Conservation (phyloP, 805 yeast genomes). For the Candida morakotiae region DNA sequence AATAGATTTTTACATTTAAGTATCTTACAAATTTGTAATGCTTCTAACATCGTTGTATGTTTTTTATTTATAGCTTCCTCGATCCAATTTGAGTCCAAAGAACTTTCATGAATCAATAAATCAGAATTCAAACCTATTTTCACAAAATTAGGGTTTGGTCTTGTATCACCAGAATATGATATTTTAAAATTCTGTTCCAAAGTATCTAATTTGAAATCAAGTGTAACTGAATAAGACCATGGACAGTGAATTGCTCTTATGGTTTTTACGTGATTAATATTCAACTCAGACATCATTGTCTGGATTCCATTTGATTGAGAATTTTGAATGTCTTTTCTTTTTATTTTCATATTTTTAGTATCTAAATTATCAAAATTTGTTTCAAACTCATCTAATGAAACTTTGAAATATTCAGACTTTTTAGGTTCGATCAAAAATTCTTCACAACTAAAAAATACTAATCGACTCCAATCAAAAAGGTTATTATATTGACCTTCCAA, state of each 20-base stretch:
- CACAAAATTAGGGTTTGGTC: slow-evolving; percentile 70
- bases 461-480: slow-evolving; percentile 32
- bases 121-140: slow-evolving; percentile 65
- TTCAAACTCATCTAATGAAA: slow-evolving; percentile 29
- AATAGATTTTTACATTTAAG: slow-evolving; percentile 74
- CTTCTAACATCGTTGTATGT: slow-evolving; percentile 89
- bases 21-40: slow-evolving; percentile 59
- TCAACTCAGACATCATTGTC: slow-evolving; percentile 37
- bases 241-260: slow-evolving; percentile 84
- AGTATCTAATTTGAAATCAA: slow-evolving; percentile 43
- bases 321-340: slow-evolving; percentile 21
- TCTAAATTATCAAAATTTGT: slow-evolving; percentile 22
- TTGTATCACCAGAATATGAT: slow-evolving; percentile 92
- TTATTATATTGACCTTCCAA: slow-evolving; percentile 34
- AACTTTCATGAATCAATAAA: slow-evolving; percentile 87
- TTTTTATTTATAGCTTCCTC: slow-evolving; percentile 78
- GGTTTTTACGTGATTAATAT: slow-evolving; percentile 45
- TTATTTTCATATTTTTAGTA: slow-evolving; percentile 10
- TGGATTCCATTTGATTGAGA: slow-evolving; percentile 23
- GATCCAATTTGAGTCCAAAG: slow-evolving; percentile 73
- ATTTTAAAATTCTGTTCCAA: slow-evolving; percentile 48
- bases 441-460: slow-evolving; percentile 59
- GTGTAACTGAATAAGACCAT: slow-evolving; percentile 65
- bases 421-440: slow-evolving; percentile 38
- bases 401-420: slow-evolving; percentile 24